Conservation (phyloP, 352 stramenopile genomes). For the Peronospora farinosa region DNA sequence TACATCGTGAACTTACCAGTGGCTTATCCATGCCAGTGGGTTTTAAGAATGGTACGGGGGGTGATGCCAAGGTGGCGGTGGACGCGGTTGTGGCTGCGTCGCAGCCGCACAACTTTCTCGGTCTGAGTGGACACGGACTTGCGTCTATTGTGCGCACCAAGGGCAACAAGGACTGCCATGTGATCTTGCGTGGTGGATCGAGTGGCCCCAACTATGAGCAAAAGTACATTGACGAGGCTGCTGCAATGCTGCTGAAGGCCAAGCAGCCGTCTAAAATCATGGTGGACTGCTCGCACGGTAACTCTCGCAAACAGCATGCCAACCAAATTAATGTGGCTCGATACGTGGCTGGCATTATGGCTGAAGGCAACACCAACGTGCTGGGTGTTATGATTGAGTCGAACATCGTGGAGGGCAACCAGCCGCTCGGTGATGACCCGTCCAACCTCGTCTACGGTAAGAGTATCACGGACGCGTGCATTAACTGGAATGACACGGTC, state of each 20-base stretch:
- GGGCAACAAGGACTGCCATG: slow-evolving; percentile 80
- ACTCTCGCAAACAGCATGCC: slow-evolving; percentile 75
- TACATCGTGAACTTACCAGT: slow-evolving; percentile 76
- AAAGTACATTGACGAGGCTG: slow-evolving; percentile 58
- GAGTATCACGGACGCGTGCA: slow-evolving; percentile 85
- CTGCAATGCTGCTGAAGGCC: slow-evolving; percentile 53
- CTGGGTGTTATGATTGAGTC: slow-evolving; percentile 87
- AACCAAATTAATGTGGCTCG: slow-evolving; percentile 78
- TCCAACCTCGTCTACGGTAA: slow-evolving; percentile 76
- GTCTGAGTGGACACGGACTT: slow-evolving; percentile 74
- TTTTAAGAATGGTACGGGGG: slow-evolving; percentile 83
- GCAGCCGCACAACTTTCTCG: slow-evolving; percentile 75
- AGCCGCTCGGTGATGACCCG: slow-evolving; percentile 62
- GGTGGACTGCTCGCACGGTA: slow-evolving; percentile 86
- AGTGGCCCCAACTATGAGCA: slow-evolving; percentile 79
- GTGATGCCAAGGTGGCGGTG: slow-evolving; percentile 75
- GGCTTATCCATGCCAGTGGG: slow-evolving; percentile 78
- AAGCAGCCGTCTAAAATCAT: slow-evolving; percentile 74
- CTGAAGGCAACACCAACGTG: slow-evolving; percentile 56
- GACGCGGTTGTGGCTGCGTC: slow-evolving; percentile 65
- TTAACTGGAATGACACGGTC: slow-evolving; percentile 80
- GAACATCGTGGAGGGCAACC: slow-evolving; percentile 83
- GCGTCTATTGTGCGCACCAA: slow-evolving; percentile 81
- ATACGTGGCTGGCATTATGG: slow-evolving; percentile 61
- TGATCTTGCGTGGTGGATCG: slow-evolving; percentile 74